Conservation (phyloP, 805 yeast genomes). For the Zygotorulaspora sp. region DNA sequence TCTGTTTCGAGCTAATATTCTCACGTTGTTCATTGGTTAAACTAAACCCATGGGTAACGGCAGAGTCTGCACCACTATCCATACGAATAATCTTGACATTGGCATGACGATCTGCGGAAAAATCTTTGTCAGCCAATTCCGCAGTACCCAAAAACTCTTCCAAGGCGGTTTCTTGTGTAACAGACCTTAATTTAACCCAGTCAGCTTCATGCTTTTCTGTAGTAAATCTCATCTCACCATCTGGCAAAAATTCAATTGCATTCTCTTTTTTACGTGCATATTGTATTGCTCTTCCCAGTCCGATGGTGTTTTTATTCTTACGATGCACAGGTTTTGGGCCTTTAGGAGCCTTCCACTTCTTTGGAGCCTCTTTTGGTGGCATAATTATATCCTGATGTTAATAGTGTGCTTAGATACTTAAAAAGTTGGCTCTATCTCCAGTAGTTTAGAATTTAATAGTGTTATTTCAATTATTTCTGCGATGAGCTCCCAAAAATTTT, state of each 20-base stretch:
- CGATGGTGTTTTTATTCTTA: slow-evolving; percentile 77
- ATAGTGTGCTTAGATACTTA: too few relatives aligned
- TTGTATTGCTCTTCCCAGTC: slow-evolving; percentile 78
- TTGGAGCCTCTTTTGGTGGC: slow-evolving; percentile 47
- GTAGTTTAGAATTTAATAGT: too few relatives aligned
- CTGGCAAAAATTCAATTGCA: slow-evolving; percentile 66
- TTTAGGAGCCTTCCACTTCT: slow-evolving; percentile 83
- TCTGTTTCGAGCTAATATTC: slow-evolving; percentile 55
- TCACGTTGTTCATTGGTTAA: slow-evolving; percentile 64
- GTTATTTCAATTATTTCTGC: too few relatives aligned
- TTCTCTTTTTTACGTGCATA: slow-evolving; percentile 69
- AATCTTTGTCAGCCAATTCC: slow-evolving; percentile 91
- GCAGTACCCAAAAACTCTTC: slow-evolving; percentile 96
- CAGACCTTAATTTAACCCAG: slow-evolving; percentile 89
- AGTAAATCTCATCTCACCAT: slow-evolving; percentile 85
- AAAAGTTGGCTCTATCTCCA: too few relatives aligned
- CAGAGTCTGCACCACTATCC: slow-evolving; percentile 43
- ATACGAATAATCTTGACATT: slow-evolving; percentile 81
- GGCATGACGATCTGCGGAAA: slow-evolving; percentile 82
- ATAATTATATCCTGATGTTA: slow-evolving; percentile 12
- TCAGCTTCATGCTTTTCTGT: slow-evolving; percentile 77
- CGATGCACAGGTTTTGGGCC: slow-evolving; percentile 90
- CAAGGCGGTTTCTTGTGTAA: slow-evolving; percentile 88
- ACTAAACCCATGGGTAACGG: slow-evolving; percentile 50
- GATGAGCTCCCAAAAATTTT: slow-evolving; percentile 14